These are phyloP conservation scores for Vachellia pachyceras DNA, from an alignment of 306 rosid genomes.

Conservation along the genomic window DNA sequence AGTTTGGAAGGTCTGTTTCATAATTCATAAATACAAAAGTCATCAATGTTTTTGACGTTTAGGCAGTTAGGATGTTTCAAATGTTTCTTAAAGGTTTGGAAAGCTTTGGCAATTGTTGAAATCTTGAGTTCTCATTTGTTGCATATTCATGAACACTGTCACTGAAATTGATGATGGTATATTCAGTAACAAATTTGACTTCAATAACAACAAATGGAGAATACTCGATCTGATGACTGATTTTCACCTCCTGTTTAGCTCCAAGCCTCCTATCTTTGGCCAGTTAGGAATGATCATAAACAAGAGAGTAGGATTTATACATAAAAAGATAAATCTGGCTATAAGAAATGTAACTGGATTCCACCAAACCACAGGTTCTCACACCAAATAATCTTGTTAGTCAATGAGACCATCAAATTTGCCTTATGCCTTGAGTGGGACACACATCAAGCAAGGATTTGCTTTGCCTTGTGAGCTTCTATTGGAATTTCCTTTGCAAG, in stretches of 20 bases:
- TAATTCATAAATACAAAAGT: slow-evolving; percentile 1
- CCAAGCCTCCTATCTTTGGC: not conserved
- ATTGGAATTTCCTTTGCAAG: not conserved
- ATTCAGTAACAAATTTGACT: slow-evolving; percentile 11
- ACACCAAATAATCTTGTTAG: not conserved
- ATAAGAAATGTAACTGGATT: not conserved
- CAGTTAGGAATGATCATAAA: not conserved
- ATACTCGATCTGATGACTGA: not conserved
- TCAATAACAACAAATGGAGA: slow-evolving; percentile 1
- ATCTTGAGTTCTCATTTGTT: slow-evolving; percentile 10
- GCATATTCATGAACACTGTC: slow-evolving; percentile 6
- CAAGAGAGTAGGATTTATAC: not conserved
- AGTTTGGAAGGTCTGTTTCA: slow-evolving; percentile 14
- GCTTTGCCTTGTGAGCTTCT: not conserved
- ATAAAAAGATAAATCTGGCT: not conserved
- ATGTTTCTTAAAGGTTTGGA: not conserved
- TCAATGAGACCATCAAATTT: not conserved
- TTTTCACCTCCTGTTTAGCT: slow-evolving; percentile 1
- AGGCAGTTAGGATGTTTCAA: not conserved
- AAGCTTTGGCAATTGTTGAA: not conserved
- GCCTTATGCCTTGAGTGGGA: not conserved
- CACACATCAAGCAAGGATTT: not conserved
- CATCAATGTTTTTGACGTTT: no score
- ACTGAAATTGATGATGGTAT: slow-evolving; percentile 6
- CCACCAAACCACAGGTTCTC: not conserved